Evolutionary conservation across 73 alveolate genomes (phyloP).

Genomic region (Blepharisma japonicum): DNA sequence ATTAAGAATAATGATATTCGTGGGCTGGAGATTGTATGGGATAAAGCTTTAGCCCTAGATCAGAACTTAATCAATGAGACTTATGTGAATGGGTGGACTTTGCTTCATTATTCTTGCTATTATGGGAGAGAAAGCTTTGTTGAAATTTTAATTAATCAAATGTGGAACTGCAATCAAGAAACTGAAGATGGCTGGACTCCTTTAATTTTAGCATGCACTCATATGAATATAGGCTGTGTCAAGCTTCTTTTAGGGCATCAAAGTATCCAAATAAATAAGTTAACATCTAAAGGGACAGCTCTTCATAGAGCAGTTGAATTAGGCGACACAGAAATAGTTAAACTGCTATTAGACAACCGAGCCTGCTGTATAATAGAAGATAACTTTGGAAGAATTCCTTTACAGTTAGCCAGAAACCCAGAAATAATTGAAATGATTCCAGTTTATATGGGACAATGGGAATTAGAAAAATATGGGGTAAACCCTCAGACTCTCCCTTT

Average conservation of each 20-base stretch:
- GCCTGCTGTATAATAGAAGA: conserved; percentile 18
- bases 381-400: not conserved
- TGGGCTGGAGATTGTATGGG: not conserved
- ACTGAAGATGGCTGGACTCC: conserved; percentile 19
- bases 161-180: conserved; percentile 14
- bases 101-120: conserved; percentile 13
- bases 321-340: not conserved
- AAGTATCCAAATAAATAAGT: not conserved
- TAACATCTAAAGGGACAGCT: conserved; percentile 17
- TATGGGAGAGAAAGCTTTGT: not conserved
- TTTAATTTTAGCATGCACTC: conserved; percentile 2
- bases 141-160: not conserved
- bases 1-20: no score
- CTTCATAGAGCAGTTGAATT: conserved; percentile 6
- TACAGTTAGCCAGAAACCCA: not conserved
- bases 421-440: conserved; percentile 16
- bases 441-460: conserved; percentile 13
- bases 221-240: not conserved
- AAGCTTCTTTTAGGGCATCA: not conserved
- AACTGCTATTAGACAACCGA: not conserved
- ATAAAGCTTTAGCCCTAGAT: not conserved
- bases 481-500: not conserved
- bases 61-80: conserved; percentile 7
- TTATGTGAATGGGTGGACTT: conserved; percentile 6
- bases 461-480: conserved; percentile 11